Evolutionary conservation across 2,329 filamentous ascomycete species (phyloP).

Genomic region (Zarea fungicola): DNA sequence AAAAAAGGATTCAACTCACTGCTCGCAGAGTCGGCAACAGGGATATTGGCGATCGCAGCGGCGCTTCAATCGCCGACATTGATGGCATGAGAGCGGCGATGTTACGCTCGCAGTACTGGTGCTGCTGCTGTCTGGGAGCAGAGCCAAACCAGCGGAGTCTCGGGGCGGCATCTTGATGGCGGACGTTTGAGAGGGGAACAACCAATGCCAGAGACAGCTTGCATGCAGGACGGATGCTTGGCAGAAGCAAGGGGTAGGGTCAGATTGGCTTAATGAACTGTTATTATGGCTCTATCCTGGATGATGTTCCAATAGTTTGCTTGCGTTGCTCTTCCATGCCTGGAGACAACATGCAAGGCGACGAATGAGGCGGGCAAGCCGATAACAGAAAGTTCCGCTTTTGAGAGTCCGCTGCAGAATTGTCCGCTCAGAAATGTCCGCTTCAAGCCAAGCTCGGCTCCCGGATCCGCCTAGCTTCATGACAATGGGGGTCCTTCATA

Average conservation of each 20-base stretch:
- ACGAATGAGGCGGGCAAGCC: background rate
- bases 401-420: background rate
- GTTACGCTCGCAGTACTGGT: background rate
- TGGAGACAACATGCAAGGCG: too few species aligned
- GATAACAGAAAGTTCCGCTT: background rate
- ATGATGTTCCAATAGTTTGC: too few species aligned
- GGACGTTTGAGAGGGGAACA: too few species aligned
- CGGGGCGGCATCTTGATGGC: background rate
- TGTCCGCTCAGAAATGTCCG: background rate
- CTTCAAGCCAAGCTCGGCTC: background rate
- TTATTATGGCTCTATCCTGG: too few species aligned
- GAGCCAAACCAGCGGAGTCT: background rate
- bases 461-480: background rate
- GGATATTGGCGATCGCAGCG: conserved; percentile 13
- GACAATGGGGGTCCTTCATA: too few species aligned
- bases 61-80: conserved; percentile 12
- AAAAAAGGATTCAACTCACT: conserved; percentile 7
- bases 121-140: background rate
- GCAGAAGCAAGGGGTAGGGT: too few species aligned
- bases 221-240: too few species aligned
- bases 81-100: conserved; percentile 2
- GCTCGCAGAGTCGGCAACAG: conserved; percentile 8
- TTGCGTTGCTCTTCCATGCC: too few species aligned
- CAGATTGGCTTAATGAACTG: too few species aligned
- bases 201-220: too few species aligned